A percentile compares a stretch with the other conserved stretches of the same genome.
Conservation (phyloP, 75 land plant species). For the Cunninghamia lanceolata region DNA sequence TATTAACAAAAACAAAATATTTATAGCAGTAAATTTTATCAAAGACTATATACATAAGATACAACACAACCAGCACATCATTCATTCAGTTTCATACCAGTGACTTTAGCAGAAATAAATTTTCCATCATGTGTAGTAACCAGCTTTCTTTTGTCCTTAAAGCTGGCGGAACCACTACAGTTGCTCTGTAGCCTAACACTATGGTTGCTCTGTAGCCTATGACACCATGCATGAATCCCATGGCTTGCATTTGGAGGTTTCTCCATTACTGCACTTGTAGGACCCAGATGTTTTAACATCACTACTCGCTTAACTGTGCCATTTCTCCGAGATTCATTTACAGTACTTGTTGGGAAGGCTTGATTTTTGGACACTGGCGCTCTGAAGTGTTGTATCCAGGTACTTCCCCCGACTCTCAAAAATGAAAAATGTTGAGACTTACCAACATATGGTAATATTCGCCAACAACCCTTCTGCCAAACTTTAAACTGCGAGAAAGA, state of each 20-base stretch:
- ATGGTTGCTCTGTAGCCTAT: not conserved
- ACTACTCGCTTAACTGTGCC: not conserved
- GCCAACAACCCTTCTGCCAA: slow-evolving; percentile 14
- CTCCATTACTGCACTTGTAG: not conserved
- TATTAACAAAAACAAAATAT: not conserved
- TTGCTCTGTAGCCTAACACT: not conserved
- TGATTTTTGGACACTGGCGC: not conserved
- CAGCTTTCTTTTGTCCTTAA: not conserved
- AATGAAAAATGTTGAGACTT: not conserved
- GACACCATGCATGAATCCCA: not conserved
- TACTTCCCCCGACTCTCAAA: not conserved
- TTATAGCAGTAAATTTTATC: not conserved
- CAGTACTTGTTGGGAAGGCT: not conserved
- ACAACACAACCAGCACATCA: not conserved
- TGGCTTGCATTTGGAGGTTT: not conserved
- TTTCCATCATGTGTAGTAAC: not conserved
- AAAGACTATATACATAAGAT: not conserved
- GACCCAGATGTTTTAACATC: not conserved
- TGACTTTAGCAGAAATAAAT: not conserved
- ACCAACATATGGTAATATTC: not conserved
- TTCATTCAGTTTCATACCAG: slow-evolving; percentile 5
- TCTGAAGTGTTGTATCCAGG: slow-evolving; percentile 11
- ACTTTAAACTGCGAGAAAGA: slow-evolving; percentile 10
- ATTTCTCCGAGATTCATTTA: not conserved
- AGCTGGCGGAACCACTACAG: not conserved